Conservation (phyloP, 345 rosid genomes). For the Linum lewisii region DNA sequence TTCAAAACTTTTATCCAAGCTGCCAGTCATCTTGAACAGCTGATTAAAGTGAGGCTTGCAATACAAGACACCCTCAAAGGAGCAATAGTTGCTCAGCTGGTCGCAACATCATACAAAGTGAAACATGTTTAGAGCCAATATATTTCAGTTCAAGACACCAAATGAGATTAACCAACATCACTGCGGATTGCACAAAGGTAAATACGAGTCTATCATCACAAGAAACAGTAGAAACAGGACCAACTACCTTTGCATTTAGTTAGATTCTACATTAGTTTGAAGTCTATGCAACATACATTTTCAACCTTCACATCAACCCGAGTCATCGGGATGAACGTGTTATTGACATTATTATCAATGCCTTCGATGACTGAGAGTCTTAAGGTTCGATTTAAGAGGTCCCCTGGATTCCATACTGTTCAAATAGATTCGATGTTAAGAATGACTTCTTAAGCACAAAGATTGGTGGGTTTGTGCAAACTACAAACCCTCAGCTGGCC, state of each 20-base stretch:
- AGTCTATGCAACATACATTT: not conserved
- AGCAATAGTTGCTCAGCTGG: slow-evolving; percentile 49
- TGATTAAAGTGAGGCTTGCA: slow-evolving; percentile 85
- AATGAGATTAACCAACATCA: not conserved
- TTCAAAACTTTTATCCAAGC: slow-evolving; percentile 71
- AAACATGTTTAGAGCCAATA: not conserved
- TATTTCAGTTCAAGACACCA: not conserved
- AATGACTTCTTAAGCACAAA: no score
- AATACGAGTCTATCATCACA: no score
- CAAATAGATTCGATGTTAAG: no score
- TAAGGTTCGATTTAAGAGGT: no score
- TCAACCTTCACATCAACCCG: no score
- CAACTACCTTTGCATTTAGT: not conserved
- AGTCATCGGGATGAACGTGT: no score
- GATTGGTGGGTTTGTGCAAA: no score
- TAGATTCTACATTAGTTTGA: not conserved
- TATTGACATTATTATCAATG: no score
- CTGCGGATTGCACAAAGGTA: no score
- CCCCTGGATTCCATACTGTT: no score
- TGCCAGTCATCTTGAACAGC: slow-evolving; percentile 63
- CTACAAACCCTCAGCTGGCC: no score
- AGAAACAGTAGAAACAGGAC: not conserved
- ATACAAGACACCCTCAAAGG: slow-evolving; percentile 65
- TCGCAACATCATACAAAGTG: slow-evolving; percentile 12
- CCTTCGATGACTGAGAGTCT: no score